Evolutionary conservation across 495 filamentous ascomycete species (phyloP), one percentile per base, ranked within the genome.

Genomic region (Hypoxylon fragiforme): DNA sequence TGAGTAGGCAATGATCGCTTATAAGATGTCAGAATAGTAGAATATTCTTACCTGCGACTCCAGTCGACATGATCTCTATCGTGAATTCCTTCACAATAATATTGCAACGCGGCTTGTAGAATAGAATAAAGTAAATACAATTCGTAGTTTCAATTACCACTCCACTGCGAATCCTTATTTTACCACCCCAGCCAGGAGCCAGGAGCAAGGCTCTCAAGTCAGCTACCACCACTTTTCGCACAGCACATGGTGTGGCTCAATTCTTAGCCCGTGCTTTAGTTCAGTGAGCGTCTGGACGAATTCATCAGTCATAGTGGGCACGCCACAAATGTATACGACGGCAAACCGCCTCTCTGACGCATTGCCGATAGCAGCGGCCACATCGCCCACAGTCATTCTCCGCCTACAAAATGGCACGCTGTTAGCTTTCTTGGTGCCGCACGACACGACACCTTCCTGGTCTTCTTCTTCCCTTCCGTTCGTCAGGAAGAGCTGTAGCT

Each of bases 151-250:
- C n/a, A n/a, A n/a, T n/a, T n/a, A n/a, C n/a, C n/a, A n/a, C n/a
- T n/a, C n/a, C n/a, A n/a, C n/a, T n/a, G n/a, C n/a, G n/a, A n/a
- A n/a, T n/a, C n/a, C n/a, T n/a, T n/a, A n/a, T n/a, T n/a, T n/a
- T n/a, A n/a, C n/a, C n/a, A n/a, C n/a, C n/a, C n/a, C n/a, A n/a
- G n/a, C n/a, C n/a, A n/a, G n/a, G n/a, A n/a, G n/a, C n/a, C n/a
- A n/a, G n/a, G n/a, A n/a, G n/a, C n/a, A n/a, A n/a, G n/a, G n/a
- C n/a, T n/a, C n/a, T n/a, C n/a, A n/a, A n/a, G n/a, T n/a, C n/a
- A n/a, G n/a, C 9, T 60, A 94, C 91, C 91, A 96, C 91, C 90
- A 96, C 59, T 89, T 92, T 71, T 96, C 91, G 62, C 78, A 92
- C 28, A 91, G 68, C 0, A 95, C 85, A 15, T 80, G 74, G 22